These are phyloP conservation scores for Wickerhamomyces silvicola DNA, from an alignment of 805 yeast genomes.

Conservation along the genomic window DNA sequence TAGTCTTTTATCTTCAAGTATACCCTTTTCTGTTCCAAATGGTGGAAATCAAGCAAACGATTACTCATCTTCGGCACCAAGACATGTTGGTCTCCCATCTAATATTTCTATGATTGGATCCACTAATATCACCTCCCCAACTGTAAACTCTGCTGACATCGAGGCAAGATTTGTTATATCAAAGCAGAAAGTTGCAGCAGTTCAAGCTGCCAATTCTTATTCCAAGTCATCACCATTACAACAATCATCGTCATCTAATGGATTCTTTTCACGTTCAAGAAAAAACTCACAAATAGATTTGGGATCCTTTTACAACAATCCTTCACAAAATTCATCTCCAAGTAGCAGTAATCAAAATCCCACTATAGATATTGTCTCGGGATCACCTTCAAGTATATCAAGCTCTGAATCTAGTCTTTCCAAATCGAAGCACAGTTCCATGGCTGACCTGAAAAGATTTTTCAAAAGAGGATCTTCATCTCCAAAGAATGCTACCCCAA, in stretches of 20 bases:
- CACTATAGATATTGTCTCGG: constrained; percentile 12
- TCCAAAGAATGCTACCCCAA: constrained; percentile 18
- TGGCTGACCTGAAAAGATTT: constrained; percentile 71
- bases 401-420: constrained; percentile 23
- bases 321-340: constrained; percentile 4
- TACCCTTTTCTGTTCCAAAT: constrained; percentile 71
- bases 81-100: constrained; percentile 31
- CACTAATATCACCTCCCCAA: constrained; percentile 66
- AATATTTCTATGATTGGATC: constrained; percentile 41
- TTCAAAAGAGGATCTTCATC: constrained; percentile 43
- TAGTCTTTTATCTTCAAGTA: constrained; percentile 44
- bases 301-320: constrained; percentile 21
- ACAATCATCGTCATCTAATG: constrained; percentile 28
- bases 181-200: constrained; percentile 53
- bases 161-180: constrained; percentile 85
- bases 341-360: neutral
- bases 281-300: constrained; percentile 28
- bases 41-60: constrained; percentile 30
- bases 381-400: constrained; percentile 22
- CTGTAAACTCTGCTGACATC: constrained; percentile 51
- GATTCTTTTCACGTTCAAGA: constrained; percentile 40
- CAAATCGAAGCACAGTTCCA: constrained; percentile 62
- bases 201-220: constrained; percentile 16
- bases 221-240: constrained; percentile 10
- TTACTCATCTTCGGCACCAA: constrained; percentile 26